Base-by-base conservation (phyloP, 73 alveolate genomes). In the Symbiodinium pilosum region DNA sequence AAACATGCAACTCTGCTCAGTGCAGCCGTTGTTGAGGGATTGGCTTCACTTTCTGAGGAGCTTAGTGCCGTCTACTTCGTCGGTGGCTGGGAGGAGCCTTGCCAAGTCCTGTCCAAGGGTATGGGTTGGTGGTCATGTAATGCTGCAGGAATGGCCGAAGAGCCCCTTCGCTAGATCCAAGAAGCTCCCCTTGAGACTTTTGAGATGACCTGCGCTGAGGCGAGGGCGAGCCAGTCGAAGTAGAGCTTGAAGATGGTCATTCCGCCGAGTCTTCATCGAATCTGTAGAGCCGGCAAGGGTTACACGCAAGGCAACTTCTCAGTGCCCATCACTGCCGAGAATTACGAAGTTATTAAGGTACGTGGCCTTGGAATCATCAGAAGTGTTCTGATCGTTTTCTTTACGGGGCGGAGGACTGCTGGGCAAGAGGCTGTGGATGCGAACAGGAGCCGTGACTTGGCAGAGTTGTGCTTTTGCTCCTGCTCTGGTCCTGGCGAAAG, bases 21-120 rank as follows among this genome's bases (percentile, higher is more conserved):
- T n/a, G 59, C 59, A 47, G 14, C 14, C 14, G 6, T 47, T 47
- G 6, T 47, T 47, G 6, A 9, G 59, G 14, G 14, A 47, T 47
- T 6, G 59, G 21, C 59, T 47, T 47, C 59, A 47, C 59, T 14
- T 6, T 9, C 85, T 16, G 44, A 71, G 85, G 85, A 88, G 86
- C 86, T 88, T 75, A 88, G 95, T 26, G 95, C 95, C n/a, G 95
- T 88, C 86, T 88, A 88, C 95, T 88, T 88, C 71, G 95, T 88
- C 28, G 95, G 95, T 24, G 95, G 95, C 20, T 88, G 95, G 95
- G 95, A 87, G 94, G 94, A n/a, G 75, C 32, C 28, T 30, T 28
- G n/a, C 38, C 9, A 34, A 32, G 54, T 26, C 83, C 36, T 20
- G n/a, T n/a, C n/a, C n/a, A n/a, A n/a, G n/a, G n/a, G n/a, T n/a